Conservation (phyloP, 1,284 basidiomycete genomes). For the Athelia psychrophila region DNA sequence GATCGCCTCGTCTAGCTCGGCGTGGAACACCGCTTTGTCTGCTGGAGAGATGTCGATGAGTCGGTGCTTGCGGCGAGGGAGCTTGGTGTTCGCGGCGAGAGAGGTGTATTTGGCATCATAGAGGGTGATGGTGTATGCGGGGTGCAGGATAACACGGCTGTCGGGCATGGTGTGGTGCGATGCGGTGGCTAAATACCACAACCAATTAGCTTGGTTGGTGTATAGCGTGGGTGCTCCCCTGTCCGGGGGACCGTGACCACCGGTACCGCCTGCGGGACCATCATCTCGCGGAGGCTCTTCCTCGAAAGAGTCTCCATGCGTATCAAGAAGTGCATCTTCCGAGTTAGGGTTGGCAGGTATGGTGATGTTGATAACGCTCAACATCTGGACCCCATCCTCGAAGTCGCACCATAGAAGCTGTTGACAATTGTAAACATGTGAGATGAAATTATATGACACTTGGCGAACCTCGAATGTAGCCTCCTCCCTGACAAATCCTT, state of each 20-base stretch:
- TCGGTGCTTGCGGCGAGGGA: background rate
- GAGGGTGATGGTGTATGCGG: background rate
- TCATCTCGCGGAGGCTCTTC: background rate
- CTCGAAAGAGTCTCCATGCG: too few relatives aligned
- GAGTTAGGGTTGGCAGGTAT: background rate
- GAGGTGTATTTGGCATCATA: background rate
- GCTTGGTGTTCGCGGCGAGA: background rate
- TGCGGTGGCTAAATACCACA: background rate
- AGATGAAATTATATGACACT: background rate
- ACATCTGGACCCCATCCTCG: background rate
- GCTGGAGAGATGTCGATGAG: background rate
- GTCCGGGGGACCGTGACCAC: background rate
- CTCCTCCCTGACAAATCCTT: background rate
- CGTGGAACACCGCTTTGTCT: background rate
- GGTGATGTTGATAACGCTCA: background rate
- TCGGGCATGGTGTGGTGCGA: background rate
- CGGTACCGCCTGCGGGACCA: too few relatives aligned
- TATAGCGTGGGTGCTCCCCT: background rate
- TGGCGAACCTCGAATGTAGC: background rate
- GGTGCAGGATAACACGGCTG: background rate
- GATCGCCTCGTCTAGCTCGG: background rate
- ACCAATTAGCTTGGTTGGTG: background rate
- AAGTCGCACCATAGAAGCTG: slow-evolving; percentile 1
- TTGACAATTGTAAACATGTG: background rate
- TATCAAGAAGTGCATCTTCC: background rate